Percentiles rank a stretch among this genome's conserved stretches.
Conservation (phyloP, 257 asterid genomes). For the Fraxinus pennsylvanica region DNA sequence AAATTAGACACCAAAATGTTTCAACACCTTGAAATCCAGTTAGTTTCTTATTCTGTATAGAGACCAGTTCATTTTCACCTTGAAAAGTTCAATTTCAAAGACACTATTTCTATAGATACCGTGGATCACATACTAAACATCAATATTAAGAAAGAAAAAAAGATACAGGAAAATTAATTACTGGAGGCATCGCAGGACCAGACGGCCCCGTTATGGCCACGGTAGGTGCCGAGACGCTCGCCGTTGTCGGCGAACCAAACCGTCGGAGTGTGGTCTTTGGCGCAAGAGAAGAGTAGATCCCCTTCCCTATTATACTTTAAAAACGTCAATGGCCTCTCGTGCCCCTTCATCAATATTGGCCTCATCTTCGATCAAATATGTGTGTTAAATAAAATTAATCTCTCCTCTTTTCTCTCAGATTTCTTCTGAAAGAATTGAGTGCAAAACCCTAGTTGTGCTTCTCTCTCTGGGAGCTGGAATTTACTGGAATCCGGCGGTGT, state of each 20-base stretch:
- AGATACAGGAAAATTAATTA: slow-evolving; percentile 16
- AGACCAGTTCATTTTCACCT: background rate
- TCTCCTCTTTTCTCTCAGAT: no score
- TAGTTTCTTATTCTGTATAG: background rate
- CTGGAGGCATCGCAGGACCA: slow-evolving; percentile 92
- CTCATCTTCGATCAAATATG: no score
- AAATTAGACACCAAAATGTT: background rate
- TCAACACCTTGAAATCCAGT: slow-evolving; percentile 5
- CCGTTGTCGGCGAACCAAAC: slow-evolving; percentile 92
- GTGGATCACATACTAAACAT: background rate
- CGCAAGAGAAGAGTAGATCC: slow-evolving; percentile 85
- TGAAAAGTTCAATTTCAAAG: background rate
- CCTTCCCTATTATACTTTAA: slow-evolving; percentile 83
- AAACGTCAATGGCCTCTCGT: slow-evolving; percentile 89
- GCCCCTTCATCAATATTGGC: slow-evolving; percentile 94
- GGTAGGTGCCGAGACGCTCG: slow-evolving; percentile 89
- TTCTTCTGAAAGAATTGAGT: no score
- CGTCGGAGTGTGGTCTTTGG: slow-evolving; percentile 84
- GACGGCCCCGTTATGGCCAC: slow-evolving; percentile 93
- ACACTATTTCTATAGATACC: background rate
- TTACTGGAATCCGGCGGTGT: background rate
- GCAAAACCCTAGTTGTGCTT: slow-evolving; percentile 10
- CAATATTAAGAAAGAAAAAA: background rate
- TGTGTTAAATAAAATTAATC: no score
- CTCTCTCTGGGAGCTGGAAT: background rate